Conservation (phyloP, 176 grass and related monocot genomes). For the Poa annua region DNA sequence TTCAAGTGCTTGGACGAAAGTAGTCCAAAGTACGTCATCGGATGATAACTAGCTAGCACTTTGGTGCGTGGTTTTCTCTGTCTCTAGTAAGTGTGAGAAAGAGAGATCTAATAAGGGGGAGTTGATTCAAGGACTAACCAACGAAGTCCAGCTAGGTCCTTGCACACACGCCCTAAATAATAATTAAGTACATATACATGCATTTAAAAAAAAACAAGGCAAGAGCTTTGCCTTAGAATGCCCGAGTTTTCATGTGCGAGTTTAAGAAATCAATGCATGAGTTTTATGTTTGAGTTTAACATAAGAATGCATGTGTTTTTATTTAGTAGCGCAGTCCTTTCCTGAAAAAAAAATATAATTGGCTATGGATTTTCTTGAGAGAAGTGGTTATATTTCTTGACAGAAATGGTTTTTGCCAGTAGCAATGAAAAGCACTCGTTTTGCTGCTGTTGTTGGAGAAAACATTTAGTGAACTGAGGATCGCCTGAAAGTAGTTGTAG, state of each 20-base stretch:
- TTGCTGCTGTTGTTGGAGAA: no score
- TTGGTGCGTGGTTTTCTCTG: neutral
- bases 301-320: neutral
- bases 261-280: no score
- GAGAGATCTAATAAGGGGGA: neutral
- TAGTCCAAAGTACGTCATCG: constrained; percentile 8
- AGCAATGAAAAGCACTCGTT: neutral
- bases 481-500: no score
- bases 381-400: neutral
- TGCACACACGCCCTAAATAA: neutral
- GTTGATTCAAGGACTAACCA: neutral
- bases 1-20: neutral
- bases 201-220: no score
- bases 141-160: neutral
- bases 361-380: neutral
- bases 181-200: neutral
- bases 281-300: neutral
- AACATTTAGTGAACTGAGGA: no score
- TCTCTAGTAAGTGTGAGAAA: neutral
- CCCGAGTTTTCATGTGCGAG: neutral
- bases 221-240: neutral
- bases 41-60: constrained; percentile 11
- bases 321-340: neutral
- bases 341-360: neutral
- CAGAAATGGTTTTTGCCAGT: neutral